Percentiles rank a stretch among this genome's conserved stretches.
Evolutionary conservation across 768 basidiomycete genomes (phyloP).

Genomic region (Mrakia frigida): DNA sequence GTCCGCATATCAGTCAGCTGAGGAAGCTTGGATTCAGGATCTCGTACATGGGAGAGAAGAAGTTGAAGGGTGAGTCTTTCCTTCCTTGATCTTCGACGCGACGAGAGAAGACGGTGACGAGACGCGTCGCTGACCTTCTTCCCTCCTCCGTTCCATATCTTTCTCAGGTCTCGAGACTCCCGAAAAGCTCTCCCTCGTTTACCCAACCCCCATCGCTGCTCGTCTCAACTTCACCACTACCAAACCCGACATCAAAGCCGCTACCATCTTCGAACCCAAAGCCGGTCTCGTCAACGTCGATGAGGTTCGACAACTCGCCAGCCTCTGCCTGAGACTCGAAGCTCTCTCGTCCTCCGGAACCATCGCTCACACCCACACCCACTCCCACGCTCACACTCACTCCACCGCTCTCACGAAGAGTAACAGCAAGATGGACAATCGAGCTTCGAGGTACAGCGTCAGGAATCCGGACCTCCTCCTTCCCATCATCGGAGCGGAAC

Average conservation of each 20-base stretch:
- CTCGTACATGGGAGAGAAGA: slow-evolving; percentile 76
- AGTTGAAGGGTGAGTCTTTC: slow-evolving; percentile 67
- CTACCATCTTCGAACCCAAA: slow-evolving; percentile 40
- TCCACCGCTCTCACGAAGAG: background rate
- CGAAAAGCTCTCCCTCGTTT: slow-evolving; percentile 77
- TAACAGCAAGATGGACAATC: slow-evolving; percentile 16
- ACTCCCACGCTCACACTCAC: background rate
- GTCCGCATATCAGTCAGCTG: slow-evolving; percentile 61
- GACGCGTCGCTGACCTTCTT: background rate
- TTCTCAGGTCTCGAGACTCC: slow-evolving; percentile 46
- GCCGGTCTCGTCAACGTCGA: slow-evolving; percentile 48
- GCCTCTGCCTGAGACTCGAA: slow-evolving; percentile 73
- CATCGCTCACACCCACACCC: background rate
- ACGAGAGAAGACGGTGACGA: too few species aligned
- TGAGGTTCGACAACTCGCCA: slow-evolving; percentile 67
- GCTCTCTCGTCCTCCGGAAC: slow-evolving; percentile 48
- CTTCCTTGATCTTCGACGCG: background rate
- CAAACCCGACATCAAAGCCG: slow-evolving; percentile 29
- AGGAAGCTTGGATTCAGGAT: slow-evolving; percentile 64
- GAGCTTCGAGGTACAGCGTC: slow-evolving; percentile 11
- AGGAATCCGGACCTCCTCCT: slow-evolving; percentile 58
- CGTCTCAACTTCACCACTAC: slow-evolving; percentile 54
- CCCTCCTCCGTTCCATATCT: background rate
- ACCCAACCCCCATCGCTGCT: slow-evolving; percentile 66
- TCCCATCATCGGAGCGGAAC: slow-evolving; percentile 63